Evolutionary conservation across 768 basidiomycete genomes (phyloP).

Genomic region (Porpolomopsis calyptriformis): DNA sequence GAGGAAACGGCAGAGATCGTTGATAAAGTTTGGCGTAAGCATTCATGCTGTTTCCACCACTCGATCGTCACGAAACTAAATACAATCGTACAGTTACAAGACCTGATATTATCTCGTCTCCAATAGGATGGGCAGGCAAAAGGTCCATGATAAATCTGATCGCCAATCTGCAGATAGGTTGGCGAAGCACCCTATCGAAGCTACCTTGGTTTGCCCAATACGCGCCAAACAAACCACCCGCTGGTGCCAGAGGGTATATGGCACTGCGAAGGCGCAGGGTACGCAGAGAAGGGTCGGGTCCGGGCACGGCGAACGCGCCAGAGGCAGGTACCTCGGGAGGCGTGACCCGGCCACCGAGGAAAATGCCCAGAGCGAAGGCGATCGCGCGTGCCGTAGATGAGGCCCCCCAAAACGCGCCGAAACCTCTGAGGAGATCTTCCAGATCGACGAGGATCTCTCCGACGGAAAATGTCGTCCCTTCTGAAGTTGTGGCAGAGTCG

Average conservation of each 20-base stretch:
- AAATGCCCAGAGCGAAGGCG: no score
- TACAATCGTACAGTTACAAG: background rate
- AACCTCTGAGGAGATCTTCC: no score
- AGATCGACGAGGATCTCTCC: no score
- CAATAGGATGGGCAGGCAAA: slow-evolving; percentile 35
- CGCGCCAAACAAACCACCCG: slow-evolving; percentile 8
- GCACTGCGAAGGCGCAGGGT: slow-evolving; percentile 25
- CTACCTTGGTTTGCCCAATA: slow-evolving; percentile 25
- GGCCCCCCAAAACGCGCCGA: slow-evolving; percentile 19
- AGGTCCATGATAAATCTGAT: slow-evolving; percentile 29
- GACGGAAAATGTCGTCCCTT: no score
- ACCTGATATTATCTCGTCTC: slow-evolving; percentile 24
- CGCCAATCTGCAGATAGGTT: slow-evolving; percentile 22
- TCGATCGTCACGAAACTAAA: background rate
- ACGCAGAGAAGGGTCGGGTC: slow-evolving; percentile 12
- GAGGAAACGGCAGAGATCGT: slow-evolving; percentile 40
- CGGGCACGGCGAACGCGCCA: slow-evolving; percentile 6
- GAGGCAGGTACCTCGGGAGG: no score
- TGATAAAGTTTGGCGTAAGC: slow-evolving; percentile 45
- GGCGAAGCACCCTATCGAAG: slow-evolving; percentile 20
- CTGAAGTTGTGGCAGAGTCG: no score
- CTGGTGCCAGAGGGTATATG: background rate
- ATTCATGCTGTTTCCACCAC: background rate
- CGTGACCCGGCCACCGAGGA: no score
- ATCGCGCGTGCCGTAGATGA: slow-evolving; percentile 1